Evolutionary conservation across 371 early-diverging fungal species (phyloP), one percentile per base, ranked within the genome.

Genomic region (Mucor plumbeus): DNA sequence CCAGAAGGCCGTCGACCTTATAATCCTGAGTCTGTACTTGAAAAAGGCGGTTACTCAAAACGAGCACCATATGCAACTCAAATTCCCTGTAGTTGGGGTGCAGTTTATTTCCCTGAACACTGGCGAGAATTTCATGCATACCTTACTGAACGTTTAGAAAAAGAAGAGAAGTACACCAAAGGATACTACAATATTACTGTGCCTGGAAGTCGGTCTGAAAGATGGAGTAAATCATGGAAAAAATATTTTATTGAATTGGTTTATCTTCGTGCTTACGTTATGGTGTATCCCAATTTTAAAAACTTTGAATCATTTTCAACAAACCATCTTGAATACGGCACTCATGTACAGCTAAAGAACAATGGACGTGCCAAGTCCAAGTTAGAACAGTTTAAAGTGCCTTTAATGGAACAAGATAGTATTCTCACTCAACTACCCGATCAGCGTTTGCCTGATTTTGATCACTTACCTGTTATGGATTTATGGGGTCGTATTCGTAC

Each of bases 51-150:
- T 15, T 82, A 80, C 40, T 67, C 74, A 14, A 59, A 73, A 14
- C 70, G 80, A 34, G 74, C 80, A 4, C 89, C 89, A 1, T 89
- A 85, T 70, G 68, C 85, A 3, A 72, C 74, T 10, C 88, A 86
- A 39, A 76, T 89, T 1, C 89, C 89, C 5, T 89, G 89, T 67
- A 86, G 87, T 59, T 89, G 89, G 89, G 89, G 89, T 10, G 89
- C 88, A 7, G 85, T 88, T 14, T 89, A 88, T 59, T 89, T 89
- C 64, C 89, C 89, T 7, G 88, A 89, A 48, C 83, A 87, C 40
- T 89, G 89, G 89, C 78, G 85, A 26, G 87, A 88, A 65, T 89
- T 87, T 63, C 89, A 87, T 50, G 72, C 76, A 34, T 87, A 85
- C 65, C 66, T 88, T 5, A 76, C 82, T 5, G 79, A 73, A 17